Evolutionary conservation across 768 basidiomycete species (phyloP), one percentile per base, ranked within the genome.

Genomic region (Collybia sp.): DNA sequence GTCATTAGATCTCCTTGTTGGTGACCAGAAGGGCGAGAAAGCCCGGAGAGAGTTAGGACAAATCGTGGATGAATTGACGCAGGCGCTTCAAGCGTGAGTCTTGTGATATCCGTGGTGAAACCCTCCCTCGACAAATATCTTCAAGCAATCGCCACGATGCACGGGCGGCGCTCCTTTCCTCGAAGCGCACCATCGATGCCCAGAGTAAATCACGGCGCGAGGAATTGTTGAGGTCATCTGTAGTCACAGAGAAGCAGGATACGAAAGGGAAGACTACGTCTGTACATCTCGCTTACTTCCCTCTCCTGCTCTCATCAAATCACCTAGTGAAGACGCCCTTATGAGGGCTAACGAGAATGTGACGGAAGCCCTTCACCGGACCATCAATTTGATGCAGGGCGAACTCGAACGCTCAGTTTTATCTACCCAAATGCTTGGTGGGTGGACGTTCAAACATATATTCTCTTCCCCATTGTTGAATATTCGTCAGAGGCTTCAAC

Each of bases 391-490:
- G 3, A 91, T 99, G 90, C 91, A 95, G 65, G 80, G 79, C 34
- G 96, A 98, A 58, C 81, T 99, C 2, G 90, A 97, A 57, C 80
- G 83, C 17, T 93, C 90, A 0, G 89, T 94, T 5, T 73, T 95
- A 41, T 82, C 89, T 2, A 75, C 75, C 5, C 93, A 99, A 59
- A 80, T 94, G 60, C 79, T 98, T 32, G 88, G 91, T 88, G 56
- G 36, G 72, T 59, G 13, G 9, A 0, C 42, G 32, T 38, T 30
- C 16, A 19, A 32, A 31, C 2, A 15, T 15, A 40, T 10, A 40
- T 33, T 15, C 6, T 33, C 20, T 33, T 30, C 31, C 41, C 32
- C 47, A 39, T 31, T 25, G 1, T 30, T n/a, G 25, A 42, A n/a
- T 38, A 31, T 44, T 33, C 18, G 5, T 13, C 57, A 93, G 90